These are phyloP conservation scores for Penicillium subrubescens DNA, from an alignment of 495 filamentous ascomycete genomes.

Conservation along the genomic window DNA sequence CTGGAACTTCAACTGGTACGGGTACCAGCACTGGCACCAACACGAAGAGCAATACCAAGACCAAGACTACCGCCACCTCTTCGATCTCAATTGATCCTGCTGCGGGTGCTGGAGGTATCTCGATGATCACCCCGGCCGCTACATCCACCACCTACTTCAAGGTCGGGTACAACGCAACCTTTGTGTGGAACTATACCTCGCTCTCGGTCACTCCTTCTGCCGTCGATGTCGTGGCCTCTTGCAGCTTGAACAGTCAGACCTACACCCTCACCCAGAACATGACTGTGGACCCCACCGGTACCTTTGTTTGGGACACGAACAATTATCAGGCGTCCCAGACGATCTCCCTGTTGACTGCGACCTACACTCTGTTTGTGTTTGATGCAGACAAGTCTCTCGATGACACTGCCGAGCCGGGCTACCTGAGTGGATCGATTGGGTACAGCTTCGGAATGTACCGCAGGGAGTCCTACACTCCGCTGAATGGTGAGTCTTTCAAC, in stretches of 20 bases:
- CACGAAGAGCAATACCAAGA: constrained; percentile 37
- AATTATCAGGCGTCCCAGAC: constrained; percentile 65
- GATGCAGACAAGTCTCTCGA: constrained; percentile 67
- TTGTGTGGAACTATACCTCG: constrained; percentile 95
- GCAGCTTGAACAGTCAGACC: constrained; percentile 62
- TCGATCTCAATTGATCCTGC: constrained; percentile 58
- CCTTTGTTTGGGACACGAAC: constrained; percentile 77
- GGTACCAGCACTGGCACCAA: constrained; percentile 25
- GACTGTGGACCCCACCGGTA: constrained; percentile 56
- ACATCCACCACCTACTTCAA: constrained; percentile 77
- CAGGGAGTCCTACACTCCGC: constrained; percentile 63
- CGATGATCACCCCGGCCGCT: constrained; percentile 76
- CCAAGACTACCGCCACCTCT: constrained; percentile 35
- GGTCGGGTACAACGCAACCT: constrained; percentile 82
- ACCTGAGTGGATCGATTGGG: constrained; percentile 63
- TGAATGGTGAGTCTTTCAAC: constrained; percentile 48
- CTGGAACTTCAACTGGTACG: constrained; percentile 24
- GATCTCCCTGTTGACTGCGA: constrained; percentile 64
- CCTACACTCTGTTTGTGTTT: constrained; percentile 83
- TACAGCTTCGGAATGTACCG: constrained; percentile 84
- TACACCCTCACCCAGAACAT: constrained; percentile 72
- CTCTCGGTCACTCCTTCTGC: constrained; percentile 73
- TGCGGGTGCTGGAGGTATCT: constrained; percentile 69
- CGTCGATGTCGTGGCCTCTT: constrained; percentile 80
- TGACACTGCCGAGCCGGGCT: constrained; percentile 68